Conservation (phyloP, 768 basidiomycete species). For the Lactarius sp. region DNA sequence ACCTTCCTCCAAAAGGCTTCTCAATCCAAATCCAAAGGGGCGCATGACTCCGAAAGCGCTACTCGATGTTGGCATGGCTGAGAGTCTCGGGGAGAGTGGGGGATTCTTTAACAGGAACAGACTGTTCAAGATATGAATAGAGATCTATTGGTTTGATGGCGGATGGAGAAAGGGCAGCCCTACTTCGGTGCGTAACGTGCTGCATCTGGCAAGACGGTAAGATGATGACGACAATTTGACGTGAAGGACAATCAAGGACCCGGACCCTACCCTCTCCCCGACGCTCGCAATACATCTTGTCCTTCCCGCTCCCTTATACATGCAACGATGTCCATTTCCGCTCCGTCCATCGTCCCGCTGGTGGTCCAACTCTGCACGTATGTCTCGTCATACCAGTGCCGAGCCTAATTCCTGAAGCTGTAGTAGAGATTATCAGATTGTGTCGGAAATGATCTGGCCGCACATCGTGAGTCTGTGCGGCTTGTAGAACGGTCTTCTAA, state of each 20-base stretch:
- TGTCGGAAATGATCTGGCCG: conserved; percentile 89
- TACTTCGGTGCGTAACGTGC: conserved; percentile 54
- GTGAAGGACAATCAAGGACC: conserved; percentile 72
- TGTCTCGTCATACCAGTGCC: conserved; percentile 67
- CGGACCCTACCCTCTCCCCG: conserved; percentile 71
- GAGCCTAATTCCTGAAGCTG: conserved; percentile 62
- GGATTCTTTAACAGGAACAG: conserved; percentile 85
- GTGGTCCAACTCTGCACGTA: conserved; percentile 75
- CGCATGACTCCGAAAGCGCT: conserved; percentile 74
- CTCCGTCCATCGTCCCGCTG: conserved; percentile 74
- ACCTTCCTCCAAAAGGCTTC: conserved; percentile 75
- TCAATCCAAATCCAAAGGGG: conserved; percentile 83
- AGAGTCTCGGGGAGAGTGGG: conserved; percentile 46
- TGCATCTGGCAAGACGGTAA: neutral
- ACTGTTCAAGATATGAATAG: conserved; percentile 81
- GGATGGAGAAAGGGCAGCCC: conserved; percentile 70
- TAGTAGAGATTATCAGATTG: conserved; percentile 83
- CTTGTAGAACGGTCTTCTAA: neutral
- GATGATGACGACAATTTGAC: neutral
- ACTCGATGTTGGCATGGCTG: conserved; percentile 73
- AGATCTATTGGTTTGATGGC: conserved; percentile 73
- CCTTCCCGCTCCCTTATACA: conserved; percentile 80
- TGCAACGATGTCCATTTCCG: conserved; percentile 64
- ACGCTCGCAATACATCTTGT: conserved; percentile 83
- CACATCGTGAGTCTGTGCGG: conserved; percentile 58